A percentile compares a stretch with the other conserved stretches of the same genome.
Evolutionary conservation across 805 yeast species (phyloP).

Genomic region (Teunomyces lycoperdinae): DNA sequence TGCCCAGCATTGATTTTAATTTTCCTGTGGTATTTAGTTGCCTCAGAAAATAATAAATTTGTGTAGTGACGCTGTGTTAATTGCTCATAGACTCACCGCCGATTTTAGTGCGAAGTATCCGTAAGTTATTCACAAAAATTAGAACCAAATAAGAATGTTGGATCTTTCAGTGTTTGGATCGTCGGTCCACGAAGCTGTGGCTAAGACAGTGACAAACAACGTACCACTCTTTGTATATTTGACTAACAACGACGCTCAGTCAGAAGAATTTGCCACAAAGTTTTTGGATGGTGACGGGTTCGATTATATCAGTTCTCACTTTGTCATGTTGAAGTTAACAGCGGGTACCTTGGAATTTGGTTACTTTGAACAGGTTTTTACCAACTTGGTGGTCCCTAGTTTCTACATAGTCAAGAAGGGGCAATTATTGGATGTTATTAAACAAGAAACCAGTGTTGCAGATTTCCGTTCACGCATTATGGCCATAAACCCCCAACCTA

Average conservation of each 20-base stretch:
- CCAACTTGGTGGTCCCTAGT: conserved; percentile 51
- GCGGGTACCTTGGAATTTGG: conserved; percentile 18
- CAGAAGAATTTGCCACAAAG: conserved; percentile 13
- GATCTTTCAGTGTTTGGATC: conserved; percentile 12
- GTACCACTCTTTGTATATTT: conserved; percentile 25
- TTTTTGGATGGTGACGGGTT: conserved; percentile 7
- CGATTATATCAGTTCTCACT: conserved; percentile 4
- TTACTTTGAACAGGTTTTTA: conserved; percentile 54
- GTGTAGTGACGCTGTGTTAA: not conserved
- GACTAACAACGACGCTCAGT: conserved; percentile 11
- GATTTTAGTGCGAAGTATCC: conserved; percentile 1
- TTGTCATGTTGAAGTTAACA: conserved; percentile 16
- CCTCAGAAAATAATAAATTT: not conserved
- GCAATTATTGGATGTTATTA: conserved; percentile 42
- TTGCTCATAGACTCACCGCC: not conserved
- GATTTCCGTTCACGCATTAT: conserved; percentile 24
- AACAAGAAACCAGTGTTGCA: conserved; percentile 24
- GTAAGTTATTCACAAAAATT: not conserved
- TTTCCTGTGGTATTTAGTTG: not conserved
- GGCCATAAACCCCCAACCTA: conserved; percentile 8
- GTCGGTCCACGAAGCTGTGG: conserved; percentile 24
- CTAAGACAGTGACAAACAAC: conserved; percentile 12
- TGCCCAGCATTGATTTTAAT: not conserved
- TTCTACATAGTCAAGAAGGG: conserved; percentile 53
- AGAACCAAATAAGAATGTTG: not conserved